Evolutionary conservation across 2,329 filamentous ascomycete genomes (phyloP), one percentile per base, ranked within the genome.

Genomic region (Taxawa tesnikishii): DNA sequence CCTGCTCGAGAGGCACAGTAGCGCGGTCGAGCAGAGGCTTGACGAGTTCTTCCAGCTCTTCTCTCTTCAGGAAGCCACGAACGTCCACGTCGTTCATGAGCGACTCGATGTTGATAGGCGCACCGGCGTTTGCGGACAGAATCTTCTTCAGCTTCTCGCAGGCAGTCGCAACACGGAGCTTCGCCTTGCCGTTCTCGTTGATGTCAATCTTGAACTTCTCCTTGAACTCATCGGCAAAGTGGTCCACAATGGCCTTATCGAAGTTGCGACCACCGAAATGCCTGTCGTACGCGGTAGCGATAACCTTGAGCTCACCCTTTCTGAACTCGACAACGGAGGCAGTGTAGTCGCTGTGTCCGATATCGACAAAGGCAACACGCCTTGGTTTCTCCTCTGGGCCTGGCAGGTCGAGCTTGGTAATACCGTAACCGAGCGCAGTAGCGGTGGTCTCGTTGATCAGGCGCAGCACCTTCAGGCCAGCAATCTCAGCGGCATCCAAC

Each of bases 91-190:
- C 90, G 61, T 96, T 92, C 87, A 98, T 96, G 47, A 98, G 69
- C 21, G 87, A 94, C 68, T 98, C 90, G 51, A 98, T 92, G 70
- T 87, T 96, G 59, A 98, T 63, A 30, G 88, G 84, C 12, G 88
- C 85, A 53, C 81, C 73, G 47, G 87, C 81, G 66, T 96, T 96
- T 55, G 90, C 90, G 21, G 88, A 96, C 35, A 98, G 69, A 34
- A 96, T 79, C 76, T 96, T 96, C 79, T 98, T 98, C 55, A 93
- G 67, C 73, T 94, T 94, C 72, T 98, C 90, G 34, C 87, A 85
- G 36, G 83, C 85, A 40, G 84, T 77, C 26, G 82, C 72, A 47
- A 92, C 83, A 56, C 90, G 84, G 45, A 87, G 76, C 59, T 79
- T 74, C 37, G 88, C 90, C 67, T 94, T 94, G 44, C 78, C 73